These are phyloP conservation scores for Pythium aphanidermatum DNA, from an alignment of 352 stramenopile genomes.

Conservation along the genomic window DNA sequence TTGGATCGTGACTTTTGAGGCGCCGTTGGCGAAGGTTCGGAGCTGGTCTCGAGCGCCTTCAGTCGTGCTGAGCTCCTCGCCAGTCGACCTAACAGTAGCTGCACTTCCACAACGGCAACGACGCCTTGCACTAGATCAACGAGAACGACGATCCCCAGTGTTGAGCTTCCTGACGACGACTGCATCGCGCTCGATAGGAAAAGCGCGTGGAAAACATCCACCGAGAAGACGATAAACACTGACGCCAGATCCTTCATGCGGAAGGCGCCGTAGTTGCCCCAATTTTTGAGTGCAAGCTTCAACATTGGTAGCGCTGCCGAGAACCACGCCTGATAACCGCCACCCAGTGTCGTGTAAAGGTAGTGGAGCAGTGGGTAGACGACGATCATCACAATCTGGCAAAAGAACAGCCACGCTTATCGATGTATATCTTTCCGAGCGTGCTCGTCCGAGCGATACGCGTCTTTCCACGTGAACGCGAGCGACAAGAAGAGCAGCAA, in stretches of 20 bases:
- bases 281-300: conserved; percentile 33
- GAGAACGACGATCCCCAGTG: not conserved
- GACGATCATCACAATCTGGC: conserved; percentile 1
- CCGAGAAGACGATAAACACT: conserved; percentile 10
- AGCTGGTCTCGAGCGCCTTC: no score
- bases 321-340: not conserved
- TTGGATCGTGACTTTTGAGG: no score
- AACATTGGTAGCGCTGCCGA: conserved; percentile 23
- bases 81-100: not conserved
- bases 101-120: not conserved
- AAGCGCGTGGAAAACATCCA: conserved; percentile 17
- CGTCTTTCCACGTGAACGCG: not conserved
- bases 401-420: not conserved
- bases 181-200: conserved; percentile 15
- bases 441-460: not conserved
- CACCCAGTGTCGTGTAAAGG: conserved; percentile 5
- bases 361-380: conserved; percentile 13
- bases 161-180: not conserved
- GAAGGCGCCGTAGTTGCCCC: conserved; percentile 12
- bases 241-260: conserved; percentile 23
- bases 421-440: not conserved
- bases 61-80: no score
- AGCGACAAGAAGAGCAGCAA: no score
- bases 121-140: conserved; percentile 3
- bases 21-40: no score